Conservation (phyloP, 352 stramenopile species). For the Hyphochytrium catenoides region DNA sequence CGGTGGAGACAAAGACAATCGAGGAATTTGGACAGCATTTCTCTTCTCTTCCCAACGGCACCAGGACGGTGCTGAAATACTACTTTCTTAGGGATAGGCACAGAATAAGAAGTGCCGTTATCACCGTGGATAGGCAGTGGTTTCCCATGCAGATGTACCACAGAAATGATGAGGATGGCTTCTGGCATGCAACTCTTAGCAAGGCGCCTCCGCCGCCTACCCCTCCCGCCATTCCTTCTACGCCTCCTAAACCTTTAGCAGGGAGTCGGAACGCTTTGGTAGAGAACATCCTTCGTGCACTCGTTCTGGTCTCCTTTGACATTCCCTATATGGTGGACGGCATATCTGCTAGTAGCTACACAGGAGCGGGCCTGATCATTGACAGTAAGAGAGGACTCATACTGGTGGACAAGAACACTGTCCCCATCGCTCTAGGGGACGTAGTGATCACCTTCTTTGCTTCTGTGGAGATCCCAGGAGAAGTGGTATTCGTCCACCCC, state of each 20-base stretch:
- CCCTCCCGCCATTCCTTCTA: constrained; percentile 26
- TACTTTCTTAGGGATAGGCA: constrained; percentile 61
- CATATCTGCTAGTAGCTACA: constrained; percentile 61
- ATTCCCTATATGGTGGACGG: constrained; percentile 74
- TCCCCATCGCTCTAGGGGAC: constrained; percentile 57
- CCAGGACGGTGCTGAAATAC: constrained; percentile 51
- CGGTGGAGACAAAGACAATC: constrained; percentile 42
- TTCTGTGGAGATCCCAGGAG: constrained; percentile 53
- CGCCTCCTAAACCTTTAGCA: constrained; percentile 28
- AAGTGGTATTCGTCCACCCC: constrained; percentile 71
- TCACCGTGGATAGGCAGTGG: constrained; percentile 67
- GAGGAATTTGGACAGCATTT: constrained; percentile 52
- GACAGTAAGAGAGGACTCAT: constrained; percentile 53
- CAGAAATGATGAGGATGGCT: constrained; percentile 33
- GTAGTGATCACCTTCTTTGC: constrained; percentile 62
- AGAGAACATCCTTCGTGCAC: constrained; percentile 38
- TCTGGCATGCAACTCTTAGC: constrained; percentile 27
- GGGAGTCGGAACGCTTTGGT: constrained; percentile 14
- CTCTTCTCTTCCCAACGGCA: constrained; percentile 34
- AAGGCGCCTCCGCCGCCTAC: constrained; percentile 15
- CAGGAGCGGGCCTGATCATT: constrained; percentile 64
- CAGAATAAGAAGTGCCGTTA: constrained; percentile 49
- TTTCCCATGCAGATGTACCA: constrained; percentile 56
- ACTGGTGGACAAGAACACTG: constrained; percentile 74
- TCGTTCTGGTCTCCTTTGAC: constrained; percentile 74